phyloP scores from a whole-genome alignment of 2,329 filamentous ascomycete species.

The Sarocladium strictum region DNA sequence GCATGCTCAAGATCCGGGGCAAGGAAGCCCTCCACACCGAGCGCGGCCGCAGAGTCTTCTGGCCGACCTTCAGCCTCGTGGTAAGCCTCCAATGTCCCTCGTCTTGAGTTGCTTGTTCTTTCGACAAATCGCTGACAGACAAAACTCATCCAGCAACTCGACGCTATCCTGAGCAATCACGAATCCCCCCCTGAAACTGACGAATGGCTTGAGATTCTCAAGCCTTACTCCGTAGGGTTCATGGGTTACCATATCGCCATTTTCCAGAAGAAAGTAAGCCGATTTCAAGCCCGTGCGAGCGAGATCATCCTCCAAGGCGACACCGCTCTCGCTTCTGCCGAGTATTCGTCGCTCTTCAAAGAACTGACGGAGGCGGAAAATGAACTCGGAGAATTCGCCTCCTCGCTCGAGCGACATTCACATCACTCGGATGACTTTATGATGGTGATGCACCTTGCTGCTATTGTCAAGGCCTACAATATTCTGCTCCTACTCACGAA shows the following conservation, averaged over 20 bases:
- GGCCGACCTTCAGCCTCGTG: conserved; percentile 32
- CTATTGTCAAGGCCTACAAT: conserved; percentile 29
- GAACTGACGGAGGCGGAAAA: conserved; percentile 21
- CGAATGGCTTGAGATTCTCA: conserved; percentile 28
- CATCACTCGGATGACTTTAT: not conserved
- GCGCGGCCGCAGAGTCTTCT: conserved; percentile 26
- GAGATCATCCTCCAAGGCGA: conserved; percentile 21
- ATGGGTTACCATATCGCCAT: conserved; percentile 19
- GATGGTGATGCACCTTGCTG: conserved; percentile 13
- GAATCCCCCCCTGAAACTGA: conserved; percentile 29
- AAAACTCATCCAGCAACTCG: conserved; percentile 27
- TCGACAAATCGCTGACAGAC: not conserved
- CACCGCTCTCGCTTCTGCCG: conserved; percentile 19
- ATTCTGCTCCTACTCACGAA: conserved; percentile 26
- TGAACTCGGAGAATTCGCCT: conserved; percentile 15
- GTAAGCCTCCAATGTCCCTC: conserved; percentile 26
- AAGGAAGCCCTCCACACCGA: conserved; percentile 17
- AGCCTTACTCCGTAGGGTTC: conserved; percentile 14
- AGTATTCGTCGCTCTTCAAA: conserved; percentile 21
- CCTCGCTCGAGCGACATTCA: conserved; percentile 8
- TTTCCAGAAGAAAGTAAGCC: conserved; percentile 23
- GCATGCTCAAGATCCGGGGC: conserved; percentile 30
- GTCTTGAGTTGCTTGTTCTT: too few species aligned
- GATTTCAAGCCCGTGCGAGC: conserved; percentile 21
- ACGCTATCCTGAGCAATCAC: conserved; percentile 24